Evolutionary conservation across 2,329 filamentous ascomycete genomes (phyloP).

Genomic region (Claviceps digitariae): DNA sequence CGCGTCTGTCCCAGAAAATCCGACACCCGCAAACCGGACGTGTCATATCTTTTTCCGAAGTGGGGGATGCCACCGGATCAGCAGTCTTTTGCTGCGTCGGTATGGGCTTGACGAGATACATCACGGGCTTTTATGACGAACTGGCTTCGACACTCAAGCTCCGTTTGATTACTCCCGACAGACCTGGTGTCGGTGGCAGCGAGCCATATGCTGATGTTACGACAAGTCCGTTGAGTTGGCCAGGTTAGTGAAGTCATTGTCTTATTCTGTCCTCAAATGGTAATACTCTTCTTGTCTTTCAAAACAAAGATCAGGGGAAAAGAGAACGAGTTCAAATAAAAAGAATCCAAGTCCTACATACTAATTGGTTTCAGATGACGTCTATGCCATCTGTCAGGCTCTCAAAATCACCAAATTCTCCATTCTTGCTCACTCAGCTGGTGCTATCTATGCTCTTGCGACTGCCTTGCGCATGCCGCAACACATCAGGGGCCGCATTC

Average conservation of each 20-base stretch:
- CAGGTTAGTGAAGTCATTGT: slow-evolving; percentile 44
- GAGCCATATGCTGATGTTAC: slow-evolving; percentile 71
- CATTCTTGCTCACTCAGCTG: slow-evolving; percentile 87
- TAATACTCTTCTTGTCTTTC: neutral
- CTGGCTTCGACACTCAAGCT: slow-evolving; percentile 78
- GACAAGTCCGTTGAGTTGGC: slow-evolving; percentile 83
- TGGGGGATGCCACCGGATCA: slow-evolving; percentile 81
- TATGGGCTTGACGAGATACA: slow-evolving; percentile 92
- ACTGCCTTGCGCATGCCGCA: slow-evolving; percentile 93
- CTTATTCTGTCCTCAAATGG: neutral
- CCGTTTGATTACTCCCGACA: slow-evolving; percentile 82
- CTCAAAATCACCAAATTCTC: slow-evolving; percentile 94
- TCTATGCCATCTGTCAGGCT: slow-evolving; percentile 83
- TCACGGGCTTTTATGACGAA: slow-evolving; percentile 96
- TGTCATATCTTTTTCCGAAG: slow-evolving; percentile 89
- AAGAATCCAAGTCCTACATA: neutral
- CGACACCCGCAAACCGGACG: slow-evolving; percentile 74
- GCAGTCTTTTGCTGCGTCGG: slow-evolving; percentile 95
- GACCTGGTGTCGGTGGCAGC: slow-evolving; percentile 87
- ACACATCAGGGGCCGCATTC: slow-evolving; percentile 85
- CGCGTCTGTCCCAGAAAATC: slow-evolving; percentile 78
- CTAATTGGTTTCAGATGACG: slow-evolving; percentile 46
- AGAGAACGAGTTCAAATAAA: neutral
- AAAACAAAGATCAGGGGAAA: neutral
- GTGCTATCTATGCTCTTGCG: slow-evolving; percentile 93